phyloP scores from a whole-genome alignment of 1,139 yeast genomes.

The Lodderomyces oxycetoniae region DNA sequence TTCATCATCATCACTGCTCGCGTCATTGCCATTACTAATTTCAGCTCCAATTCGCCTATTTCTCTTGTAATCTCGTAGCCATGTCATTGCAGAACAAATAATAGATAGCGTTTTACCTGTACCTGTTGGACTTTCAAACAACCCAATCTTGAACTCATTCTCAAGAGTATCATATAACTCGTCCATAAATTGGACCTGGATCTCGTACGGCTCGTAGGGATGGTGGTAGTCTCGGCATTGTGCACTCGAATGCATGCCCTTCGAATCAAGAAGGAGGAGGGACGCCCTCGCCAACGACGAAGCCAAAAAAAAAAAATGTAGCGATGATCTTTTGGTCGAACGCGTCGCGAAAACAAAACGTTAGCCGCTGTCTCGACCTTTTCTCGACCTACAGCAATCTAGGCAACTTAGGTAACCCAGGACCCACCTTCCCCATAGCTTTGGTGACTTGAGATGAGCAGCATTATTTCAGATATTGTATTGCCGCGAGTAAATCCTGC shows the following conservation, averaged over 20 bases:
- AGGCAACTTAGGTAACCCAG: too few species aligned
- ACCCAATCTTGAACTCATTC: conserved; percentile 60
- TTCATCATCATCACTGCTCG: conserved; percentile 43
- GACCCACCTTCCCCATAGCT: too few species aligned
- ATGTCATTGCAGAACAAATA: conserved; percentile 80
- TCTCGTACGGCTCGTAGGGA: conserved; percentile 77
- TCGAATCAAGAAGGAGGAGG: too few species aligned
- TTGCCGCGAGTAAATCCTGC: conserved; percentile 23
- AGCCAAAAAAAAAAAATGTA: too few species aligned
- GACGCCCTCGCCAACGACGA: too few species aligned
- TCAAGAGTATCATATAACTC: conserved; percentile 63
- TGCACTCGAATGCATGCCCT: too few species aligned
- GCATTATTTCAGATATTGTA: conserved; percentile 17
- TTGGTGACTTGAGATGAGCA: background rate
- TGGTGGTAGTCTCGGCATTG: conserved; percentile 48
- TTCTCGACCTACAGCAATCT: too few species aligned
- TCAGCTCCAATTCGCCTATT: conserved; percentile 18
- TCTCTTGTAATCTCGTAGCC: conserved; percentile 65
- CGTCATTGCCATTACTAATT: conserved; percentile 16
- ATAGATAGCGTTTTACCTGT: conserved; percentile 88
- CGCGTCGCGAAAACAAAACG: too few species aligned
- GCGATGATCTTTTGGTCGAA: too few species aligned
- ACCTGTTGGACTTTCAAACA: conserved; percentile 94
- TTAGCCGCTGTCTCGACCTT: too few species aligned
- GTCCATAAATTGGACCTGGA: conserved; percentile 74